A percentile compares a stretch with the other conserved stretches of the same genome.
Conservation (phyloP, 1,284 basidiomycete genomes). For the Pseudozyma hubeiensis region DNA sequence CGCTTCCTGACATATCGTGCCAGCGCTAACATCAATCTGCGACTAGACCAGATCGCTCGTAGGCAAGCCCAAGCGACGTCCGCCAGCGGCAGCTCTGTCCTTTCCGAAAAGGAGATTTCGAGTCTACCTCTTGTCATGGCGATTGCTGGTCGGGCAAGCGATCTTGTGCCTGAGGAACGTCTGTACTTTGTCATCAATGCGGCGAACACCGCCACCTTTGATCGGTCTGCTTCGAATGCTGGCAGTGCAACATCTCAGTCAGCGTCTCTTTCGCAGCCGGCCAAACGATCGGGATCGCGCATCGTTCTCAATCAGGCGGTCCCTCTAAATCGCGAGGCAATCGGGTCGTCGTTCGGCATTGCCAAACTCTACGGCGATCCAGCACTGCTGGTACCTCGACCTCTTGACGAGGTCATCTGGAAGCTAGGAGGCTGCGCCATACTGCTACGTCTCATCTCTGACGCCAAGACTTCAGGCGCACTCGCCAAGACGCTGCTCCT, state of each 20-base stretch:
- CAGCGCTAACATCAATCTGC: slow-evolving; percentile 56
- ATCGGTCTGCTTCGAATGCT: slow-evolving; percentile 16
- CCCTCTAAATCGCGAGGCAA: slow-evolving; percentile 40
- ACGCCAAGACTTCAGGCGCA: slow-evolving; percentile 75
- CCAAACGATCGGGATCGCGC: slow-evolving; percentile 29
- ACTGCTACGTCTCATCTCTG: slow-evolving; percentile 76
- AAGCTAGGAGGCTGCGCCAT: slow-evolving; percentile 84
- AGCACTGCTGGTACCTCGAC: slow-evolving; percentile 74
- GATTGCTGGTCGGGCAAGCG: slow-evolving; percentile 45
- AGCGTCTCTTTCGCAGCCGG: slow-evolving; percentile 8
- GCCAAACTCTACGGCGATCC: slow-evolving; percentile 58
- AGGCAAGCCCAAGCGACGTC: slow-evolving; percentile 11
- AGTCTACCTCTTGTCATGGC: slow-evolving; percentile 52
- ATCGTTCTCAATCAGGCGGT: slow-evolving; percentile 56
- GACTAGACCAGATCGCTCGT: slow-evolving; percentile 50
- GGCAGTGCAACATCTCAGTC: not conserved
- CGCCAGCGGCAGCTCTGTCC: not conserved
- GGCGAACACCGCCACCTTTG: slow-evolving; percentile 43
- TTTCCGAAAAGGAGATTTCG: slow-evolving; percentile 48
- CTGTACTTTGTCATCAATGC: slow-evolving; percentile 60
- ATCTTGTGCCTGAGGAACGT: slow-evolving; percentile 46
- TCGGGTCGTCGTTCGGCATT: slow-evolving; percentile 43
- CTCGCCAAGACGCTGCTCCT: slow-evolving; percentile 79
- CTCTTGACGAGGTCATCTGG: slow-evolving; percentile 83
- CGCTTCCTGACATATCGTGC: slow-evolving; percentile 60